These are phyloP conservation scores for Pythium plurisporium DNA, from an alignment of 352 stramenopile species.

Conservation along the genomic window DNA sequence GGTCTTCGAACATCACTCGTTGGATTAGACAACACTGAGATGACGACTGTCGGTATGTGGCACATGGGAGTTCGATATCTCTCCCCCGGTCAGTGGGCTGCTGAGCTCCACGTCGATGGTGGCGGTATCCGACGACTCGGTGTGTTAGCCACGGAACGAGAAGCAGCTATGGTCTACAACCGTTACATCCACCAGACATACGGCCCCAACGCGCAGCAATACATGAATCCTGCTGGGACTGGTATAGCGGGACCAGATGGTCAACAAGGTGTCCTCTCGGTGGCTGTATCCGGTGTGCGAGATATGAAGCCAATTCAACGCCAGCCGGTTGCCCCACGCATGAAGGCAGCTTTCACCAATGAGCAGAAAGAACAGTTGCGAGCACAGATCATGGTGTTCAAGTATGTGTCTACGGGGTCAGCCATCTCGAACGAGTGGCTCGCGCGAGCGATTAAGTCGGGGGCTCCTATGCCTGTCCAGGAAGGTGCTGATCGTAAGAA, in stretches of 20 bases:
- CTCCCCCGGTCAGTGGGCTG: constrained; percentile 66
- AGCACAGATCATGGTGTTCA: constrained; percentile 90
- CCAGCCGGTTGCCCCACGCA: constrained; percentile 31
- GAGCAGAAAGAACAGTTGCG: constrained; percentile 88
- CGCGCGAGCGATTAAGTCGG: constrained; percentile 63
- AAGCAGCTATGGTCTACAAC: constrained; percentile 83
- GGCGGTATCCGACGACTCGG: constrained; percentile 75
- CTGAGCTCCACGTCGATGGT: constrained; percentile 79
- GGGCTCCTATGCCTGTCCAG: constrained; percentile 52
- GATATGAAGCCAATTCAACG: constrained; percentile 55
- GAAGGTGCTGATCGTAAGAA: constrained; percentile 60
- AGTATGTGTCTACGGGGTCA: constrained; percentile 78
- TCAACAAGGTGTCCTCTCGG: constrained; percentile 29
- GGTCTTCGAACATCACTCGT: constrained; percentile 58
- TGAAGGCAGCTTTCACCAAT: constrained; percentile 63
- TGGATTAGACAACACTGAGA: constrained; percentile 65
- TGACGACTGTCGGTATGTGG: constrained; percentile 79
- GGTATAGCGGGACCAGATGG: constrained; percentile 7
- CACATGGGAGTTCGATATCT: constrained; percentile 82
- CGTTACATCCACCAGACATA: constrained; percentile 85
- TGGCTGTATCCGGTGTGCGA: constrained; percentile 42
- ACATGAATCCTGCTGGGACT: constrained; percentile 78
- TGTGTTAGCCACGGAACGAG: constrained; percentile 62
- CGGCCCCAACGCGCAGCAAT: constrained; percentile 68
- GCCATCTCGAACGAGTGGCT: constrained; percentile 77